These are phyloP conservation scores for Bretschneidera sinensis DNA, from an alignment of 345 rosid species.

Conservation along the genomic window DNA sequence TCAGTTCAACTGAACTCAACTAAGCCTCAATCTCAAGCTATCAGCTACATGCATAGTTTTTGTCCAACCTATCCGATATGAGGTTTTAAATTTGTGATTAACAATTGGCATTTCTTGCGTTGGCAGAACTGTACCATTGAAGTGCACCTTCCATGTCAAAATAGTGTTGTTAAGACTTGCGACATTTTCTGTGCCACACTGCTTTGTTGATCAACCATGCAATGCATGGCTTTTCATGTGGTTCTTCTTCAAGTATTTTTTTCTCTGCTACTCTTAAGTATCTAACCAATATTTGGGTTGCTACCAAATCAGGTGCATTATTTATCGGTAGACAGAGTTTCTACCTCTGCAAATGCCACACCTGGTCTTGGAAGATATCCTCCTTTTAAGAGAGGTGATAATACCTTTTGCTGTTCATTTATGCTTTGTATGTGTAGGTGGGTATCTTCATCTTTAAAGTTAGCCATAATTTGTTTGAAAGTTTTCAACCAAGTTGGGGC, in stretches of 20 bases:
- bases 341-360: conserved; percentile 69
- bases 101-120: conserved; percentile 5
- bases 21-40: not conserved
- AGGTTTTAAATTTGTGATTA: not conserved
- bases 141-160: conserved; percentile 1
- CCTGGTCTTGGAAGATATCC: conserved; percentile 86
- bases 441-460: no score
- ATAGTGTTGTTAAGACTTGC: not conserved
- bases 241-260: conserved; percentile 1
- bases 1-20: no score
- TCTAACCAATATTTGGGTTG: not conserved
- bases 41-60: not conserved
- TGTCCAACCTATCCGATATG: not conserved
- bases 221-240: not conserved
- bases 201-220: no score
- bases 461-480: no score
- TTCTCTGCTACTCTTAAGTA: not conserved
- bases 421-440: no score
- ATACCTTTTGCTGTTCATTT: no score
- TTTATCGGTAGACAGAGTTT: conserved; percentile 68
- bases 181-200: no score
- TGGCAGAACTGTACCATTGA: conserved; percentile 4
- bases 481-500: no score
- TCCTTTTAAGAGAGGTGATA: no score
- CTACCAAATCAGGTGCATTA: conserved; percentile 54